Percentiles rank a stretch among this genome's conserved stretches.
Conservation (phyloP, 371 early-diverging fungal species). For the Lichtheimia corymbifera region DNA sequence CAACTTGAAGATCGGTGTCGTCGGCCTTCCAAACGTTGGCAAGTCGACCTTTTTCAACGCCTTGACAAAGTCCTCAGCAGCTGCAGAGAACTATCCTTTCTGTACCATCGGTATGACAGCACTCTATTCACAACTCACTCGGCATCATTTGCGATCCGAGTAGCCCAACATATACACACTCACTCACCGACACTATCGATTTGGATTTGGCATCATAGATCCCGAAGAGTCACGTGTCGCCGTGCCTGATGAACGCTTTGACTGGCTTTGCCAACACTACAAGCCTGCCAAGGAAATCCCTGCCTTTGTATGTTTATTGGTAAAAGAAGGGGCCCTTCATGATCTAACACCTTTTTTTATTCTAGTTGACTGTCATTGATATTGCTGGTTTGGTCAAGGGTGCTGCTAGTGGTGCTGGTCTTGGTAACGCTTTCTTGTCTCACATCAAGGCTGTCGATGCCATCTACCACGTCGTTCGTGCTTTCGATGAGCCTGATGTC, state of each 20-base stretch:
- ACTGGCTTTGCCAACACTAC: slow-evolving; percentile 81
- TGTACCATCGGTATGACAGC: slow-evolving; percentile 67
- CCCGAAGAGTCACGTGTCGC: slow-evolving; percentile 93
- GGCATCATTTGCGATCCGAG: not conserved
- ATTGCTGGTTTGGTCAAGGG: slow-evolving; percentile 99
- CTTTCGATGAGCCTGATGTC: slow-evolving; percentile 85
- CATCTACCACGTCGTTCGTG: slow-evolving; percentile 97
- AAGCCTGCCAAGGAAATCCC: slow-evolving; percentile 70
- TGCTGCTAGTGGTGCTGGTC: slow-evolving; percentile 88
- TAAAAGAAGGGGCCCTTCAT: too few species aligned
- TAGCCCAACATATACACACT: not conserved
- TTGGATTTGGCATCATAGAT: slow-evolving; percentile 50
- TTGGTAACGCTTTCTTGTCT: slow-evolving; percentile 98
- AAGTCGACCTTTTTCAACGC: slow-evolving; percentile 98
- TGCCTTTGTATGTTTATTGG: slow-evolving; percentile 51
- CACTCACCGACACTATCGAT: slow-evolving; percentile 7
- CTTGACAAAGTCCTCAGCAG: slow-evolving; percentile 86
- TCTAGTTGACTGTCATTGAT: slow-evolving; percentile 91
- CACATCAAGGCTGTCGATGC: slow-evolving; percentile 98
- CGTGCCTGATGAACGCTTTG: slow-evolving; percentile 94
- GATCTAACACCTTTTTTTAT: not conserved
- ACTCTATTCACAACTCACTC: not conserved
- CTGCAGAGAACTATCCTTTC: slow-evolving; percentile 90
- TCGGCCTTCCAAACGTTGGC: slow-evolving; percentile 98
- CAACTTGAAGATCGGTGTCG: slow-evolving; percentile 97